phyloP scores from a whole-genome alignment of 108 stramenopile species.

The Hondaea fermentalgiana region DNA sequence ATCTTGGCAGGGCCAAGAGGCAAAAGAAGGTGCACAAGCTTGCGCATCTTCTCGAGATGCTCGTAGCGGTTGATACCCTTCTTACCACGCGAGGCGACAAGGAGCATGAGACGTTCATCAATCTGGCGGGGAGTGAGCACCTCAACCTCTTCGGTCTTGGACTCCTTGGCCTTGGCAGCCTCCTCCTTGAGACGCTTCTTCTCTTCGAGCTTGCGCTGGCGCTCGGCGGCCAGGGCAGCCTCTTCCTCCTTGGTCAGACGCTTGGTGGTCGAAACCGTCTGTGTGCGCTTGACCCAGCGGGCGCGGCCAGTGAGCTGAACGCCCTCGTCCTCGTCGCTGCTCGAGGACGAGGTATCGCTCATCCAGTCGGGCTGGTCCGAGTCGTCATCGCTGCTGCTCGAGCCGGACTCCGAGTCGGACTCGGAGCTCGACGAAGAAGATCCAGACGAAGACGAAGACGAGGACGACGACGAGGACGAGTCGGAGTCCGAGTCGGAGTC shows the following conservation, averaged over 20 bases:
- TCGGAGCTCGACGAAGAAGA: slow-evolving; percentile 30
- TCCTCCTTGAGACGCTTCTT: slow-evolving; percentile 22
- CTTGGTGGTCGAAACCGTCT: background rate
- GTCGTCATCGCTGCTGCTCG: slow-evolving; percentile 34
- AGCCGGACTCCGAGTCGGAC: slow-evolving; percentile 22
- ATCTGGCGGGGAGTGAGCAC: slow-evolving; percentile 30
- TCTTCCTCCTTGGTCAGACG: background rate
- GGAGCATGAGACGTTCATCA: slow-evolving; percentile 67
- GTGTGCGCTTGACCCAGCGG: slow-evolving; percentile 68
- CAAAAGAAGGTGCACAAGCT: slow-evolving; percentile 61
- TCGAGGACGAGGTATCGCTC: slow-evolving; percentile 22
- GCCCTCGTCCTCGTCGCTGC: slow-evolving; percentile 18
- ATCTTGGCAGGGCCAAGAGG: slow-evolving; percentile 77
- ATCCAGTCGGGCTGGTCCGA: slow-evolving; percentile 35
- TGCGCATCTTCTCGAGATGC: slow-evolving; percentile 73
- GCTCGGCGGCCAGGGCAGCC: background rate
- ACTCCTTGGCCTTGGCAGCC: slow-evolving; percentile 38
- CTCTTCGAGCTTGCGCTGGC: background rate
- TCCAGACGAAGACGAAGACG: slow-evolving; percentile 17
- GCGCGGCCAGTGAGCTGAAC: slow-evolving; percentile 81
- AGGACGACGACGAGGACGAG: slow-evolving; percentile 24
- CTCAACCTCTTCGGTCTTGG: slow-evolving; percentile 59
- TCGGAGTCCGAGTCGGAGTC: slow-evolving; percentile 27
- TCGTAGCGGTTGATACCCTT: slow-evolving; percentile 67
- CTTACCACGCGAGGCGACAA: slow-evolving; percentile 75